Conservation (phyloP, 768 basidiomycete genomes). For the Suillus luteus region DNA sequence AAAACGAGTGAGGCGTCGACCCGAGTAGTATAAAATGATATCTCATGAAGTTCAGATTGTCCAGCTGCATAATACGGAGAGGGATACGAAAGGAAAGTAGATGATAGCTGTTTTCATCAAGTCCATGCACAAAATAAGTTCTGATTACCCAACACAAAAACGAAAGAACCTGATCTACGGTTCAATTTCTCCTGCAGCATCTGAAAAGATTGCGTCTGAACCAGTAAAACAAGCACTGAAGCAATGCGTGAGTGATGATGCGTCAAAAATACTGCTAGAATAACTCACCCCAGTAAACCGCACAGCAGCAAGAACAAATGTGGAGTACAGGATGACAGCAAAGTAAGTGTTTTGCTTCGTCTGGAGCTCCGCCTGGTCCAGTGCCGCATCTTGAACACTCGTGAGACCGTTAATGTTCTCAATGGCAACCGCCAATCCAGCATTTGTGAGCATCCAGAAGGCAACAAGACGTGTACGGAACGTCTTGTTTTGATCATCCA, state of each 20-base stretch:
- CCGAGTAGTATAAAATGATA: slow-evolving; percentile 24
- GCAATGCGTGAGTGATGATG: slow-evolving; percentile 8
- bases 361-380: slow-evolving; percentile 44
- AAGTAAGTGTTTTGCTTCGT: slow-evolving; percentile 68
- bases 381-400: slow-evolving; percentile 36
- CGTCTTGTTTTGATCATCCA: slow-evolving; percentile 90
- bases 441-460: slow-evolving; percentile 79
- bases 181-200: slow-evolving; percentile 74
- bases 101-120: slow-evolving; percentile 26
- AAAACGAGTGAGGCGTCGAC: slow-evolving; percentile 19
- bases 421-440: slow-evolving; percentile 69
- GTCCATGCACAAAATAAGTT: slow-evolving; percentile 24
- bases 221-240: slow-evolving; percentile 80
- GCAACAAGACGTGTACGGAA: slow-evolving; percentile 89
- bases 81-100: slow-evolving; percentile 33
- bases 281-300: slow-evolving; percentile 74
- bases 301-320: slow-evolving; percentile 69
- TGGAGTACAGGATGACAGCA: slow-evolving; percentile 76
- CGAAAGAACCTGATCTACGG: slow-evolving; percentile 2
- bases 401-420: slow-evolving; percentile 72
- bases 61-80: slow-evolving; percentile 17
- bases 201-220: slow-evolving; percentile 83
- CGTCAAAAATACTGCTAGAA: slow-evolving; percentile 4
- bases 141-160: slow-evolving; percentile 19
- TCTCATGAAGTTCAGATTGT: slow-evolving; percentile 23